Base-by-base conservation (phyloP, 192 early-diverging fungal genomes). In the Haplosporangium gracile region DNA sequence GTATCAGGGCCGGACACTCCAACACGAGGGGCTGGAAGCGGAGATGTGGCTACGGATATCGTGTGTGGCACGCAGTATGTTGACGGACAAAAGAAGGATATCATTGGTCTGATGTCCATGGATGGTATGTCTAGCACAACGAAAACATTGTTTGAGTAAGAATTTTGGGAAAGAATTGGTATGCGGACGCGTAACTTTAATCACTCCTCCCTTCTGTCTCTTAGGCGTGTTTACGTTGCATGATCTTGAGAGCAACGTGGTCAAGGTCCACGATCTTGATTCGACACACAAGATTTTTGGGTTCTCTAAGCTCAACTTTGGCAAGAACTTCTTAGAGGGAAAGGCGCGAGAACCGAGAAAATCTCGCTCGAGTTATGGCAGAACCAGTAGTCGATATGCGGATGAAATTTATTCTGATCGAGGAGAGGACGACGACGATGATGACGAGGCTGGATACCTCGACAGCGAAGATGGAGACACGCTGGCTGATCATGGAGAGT, bases 261-360 rank as follows among this genome's bases (percentile, higher is more conserved):
- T 83, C 34, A 84, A 83, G n/a, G 77, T 88, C 7, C 87, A 90
- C 34, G 92, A 93, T 49, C 76, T 93, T 18, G 79, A 86, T n/a
- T 91, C 90, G 11, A 91, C 90, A 1, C 92, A 93, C 71, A 93
- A 93, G 71, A 76, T 93, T 5, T 93, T 93, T 70, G 89, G 90
- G 51, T 79, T 93, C 68, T 85, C 89, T 43, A 88, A 89, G 20
- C 82, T 93, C 42, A 85, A 93, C 71, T 82, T 90, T 60, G 81
- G 79, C 20, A 74, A 49, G 10, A 70, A 83, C 24, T 74, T 39
- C 13, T 20, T 76, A 36, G 75, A 81, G 26, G 57, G 38, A 24
- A 42, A 36, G 7, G 18, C 36, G 20, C n/a, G 45, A 34, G 75
- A 77, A 15, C 22, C 68, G 2, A 38, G 60, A 42, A 70, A 51